Conservation (phyloP, 1,139 yeast genomes). For the Yamadazyma atmosphaerica region DNA sequence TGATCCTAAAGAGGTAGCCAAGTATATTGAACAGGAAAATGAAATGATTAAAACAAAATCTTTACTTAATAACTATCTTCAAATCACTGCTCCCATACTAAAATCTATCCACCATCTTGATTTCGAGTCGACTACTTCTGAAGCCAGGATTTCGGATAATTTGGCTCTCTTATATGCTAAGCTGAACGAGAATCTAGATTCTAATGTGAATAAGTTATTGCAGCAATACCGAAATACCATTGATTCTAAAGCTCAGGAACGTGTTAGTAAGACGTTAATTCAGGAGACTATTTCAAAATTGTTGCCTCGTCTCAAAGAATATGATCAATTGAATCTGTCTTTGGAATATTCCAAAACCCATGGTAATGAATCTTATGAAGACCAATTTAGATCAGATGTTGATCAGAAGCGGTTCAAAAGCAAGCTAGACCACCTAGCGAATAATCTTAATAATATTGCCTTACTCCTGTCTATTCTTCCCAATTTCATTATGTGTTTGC, state of each 20-base stretch:
- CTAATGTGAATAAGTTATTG: slow-evolving; percentile 19
- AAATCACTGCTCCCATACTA: slow-evolving; percentile 30
- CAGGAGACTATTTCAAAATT: not conserved
- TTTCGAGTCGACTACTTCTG: slow-evolving; percentile 29
- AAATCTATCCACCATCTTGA: slow-evolving; percentile 34
- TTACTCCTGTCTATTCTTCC: slow-evolving; percentile 33
- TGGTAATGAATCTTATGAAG: no score
- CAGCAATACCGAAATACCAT: slow-evolving; percentile 14
- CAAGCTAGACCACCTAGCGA: slow-evolving; percentile 17
- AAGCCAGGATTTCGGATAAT: slow-evolving; percentile 26
- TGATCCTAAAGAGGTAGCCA: not conserved
- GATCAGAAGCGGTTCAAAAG: slow-evolving; percentile 7
- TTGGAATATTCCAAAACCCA: slow-evolving; percentile 7
- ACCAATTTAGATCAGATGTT: no score
- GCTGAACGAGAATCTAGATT: slow-evolving; percentile 12
- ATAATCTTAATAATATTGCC: slow-evolving; percentile 26
- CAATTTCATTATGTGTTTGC: slow-evolving; percentile 30
- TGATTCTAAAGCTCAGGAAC: slow-evolving; percentile 4
- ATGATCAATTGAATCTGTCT: not conserved
- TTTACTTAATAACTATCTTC: slow-evolving; percentile 26
- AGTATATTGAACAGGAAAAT: not conserved
- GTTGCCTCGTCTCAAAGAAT: not conserved
- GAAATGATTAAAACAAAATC: slow-evolving; percentile 14
- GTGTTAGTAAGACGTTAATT: not conserved
- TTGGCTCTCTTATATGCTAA: slow-evolving; percentile 19